Evolutionary conservation across 257 asterid genomes (phyloP).

Genomic region (Catharanthus roseus): DNA sequence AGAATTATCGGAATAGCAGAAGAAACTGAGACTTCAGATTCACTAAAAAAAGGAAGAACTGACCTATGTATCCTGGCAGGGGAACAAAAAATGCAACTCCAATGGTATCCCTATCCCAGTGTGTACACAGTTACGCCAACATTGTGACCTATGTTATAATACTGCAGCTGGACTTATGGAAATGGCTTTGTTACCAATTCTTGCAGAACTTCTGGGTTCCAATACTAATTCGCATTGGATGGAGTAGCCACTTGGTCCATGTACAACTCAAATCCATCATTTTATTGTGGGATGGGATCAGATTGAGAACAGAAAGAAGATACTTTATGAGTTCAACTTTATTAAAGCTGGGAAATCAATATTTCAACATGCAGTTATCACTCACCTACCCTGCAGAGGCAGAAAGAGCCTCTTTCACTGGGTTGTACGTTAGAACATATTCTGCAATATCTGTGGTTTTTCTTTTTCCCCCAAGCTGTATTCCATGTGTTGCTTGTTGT

Average conservation of each 20-base stretch:
- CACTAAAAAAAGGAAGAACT: too few species aligned
- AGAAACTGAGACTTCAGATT: too few species aligned
- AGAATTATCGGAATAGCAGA: too few species aligned
- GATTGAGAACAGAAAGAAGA: not conserved
- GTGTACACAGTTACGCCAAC: not conserved
- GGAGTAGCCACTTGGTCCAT: not conserved
- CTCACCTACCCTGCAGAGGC: too few species aligned
- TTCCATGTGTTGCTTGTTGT: not conserved
- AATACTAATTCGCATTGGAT: not conserved
- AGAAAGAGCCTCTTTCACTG: not conserved
- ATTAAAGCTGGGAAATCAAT: not conserved
- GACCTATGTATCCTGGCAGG: too few species aligned
- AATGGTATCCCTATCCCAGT: not conserved
- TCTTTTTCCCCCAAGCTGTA: not conserved
- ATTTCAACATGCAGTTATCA: too few species aligned
- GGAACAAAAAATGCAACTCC: too few species aligned
- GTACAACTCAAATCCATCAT: not conserved
- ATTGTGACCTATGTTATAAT: not conserved
- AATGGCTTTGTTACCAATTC: not conserved
- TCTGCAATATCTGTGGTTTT: not conserved
- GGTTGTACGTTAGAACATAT: not conserved
- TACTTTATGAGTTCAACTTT: not conserved
- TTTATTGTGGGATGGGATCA: too few species aligned
- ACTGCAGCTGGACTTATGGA: not conserved
- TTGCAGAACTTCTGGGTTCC: not conserved